Percentiles rank a stretch among this genome's conserved stretches.
Conservation (phyloP, 345 rosid genomes). For the Viola odorata region DNA sequence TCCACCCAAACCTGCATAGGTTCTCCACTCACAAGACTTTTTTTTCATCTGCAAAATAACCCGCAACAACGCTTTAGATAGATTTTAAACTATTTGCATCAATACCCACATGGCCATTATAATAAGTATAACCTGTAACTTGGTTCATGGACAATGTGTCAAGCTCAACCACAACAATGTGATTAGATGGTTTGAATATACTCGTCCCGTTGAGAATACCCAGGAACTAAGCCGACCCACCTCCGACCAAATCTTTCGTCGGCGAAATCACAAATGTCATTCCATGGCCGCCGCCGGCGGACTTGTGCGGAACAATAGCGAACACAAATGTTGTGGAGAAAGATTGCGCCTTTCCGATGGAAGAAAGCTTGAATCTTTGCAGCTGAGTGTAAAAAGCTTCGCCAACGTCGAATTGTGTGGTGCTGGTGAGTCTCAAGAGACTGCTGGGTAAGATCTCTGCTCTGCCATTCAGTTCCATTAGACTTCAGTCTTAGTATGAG, state of each 20-base stretch:
- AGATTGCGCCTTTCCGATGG: background rate
- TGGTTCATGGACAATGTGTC: background rate
- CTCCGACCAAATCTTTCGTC: background rate
- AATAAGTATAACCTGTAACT: background rate
- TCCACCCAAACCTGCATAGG: slow-evolving; percentile 14
- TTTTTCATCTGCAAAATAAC: background rate
- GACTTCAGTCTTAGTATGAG: too few relatives aligned
- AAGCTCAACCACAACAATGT: background rate
- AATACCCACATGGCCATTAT: slow-evolving; percentile 3
- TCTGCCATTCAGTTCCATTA: background rate
- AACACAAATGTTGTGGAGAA: slow-evolving; percentile 1
- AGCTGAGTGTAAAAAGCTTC: background rate
- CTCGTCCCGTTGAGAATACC: background rate
- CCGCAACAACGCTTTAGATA: background rate
- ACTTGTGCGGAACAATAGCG: background rate
- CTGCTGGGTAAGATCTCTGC: background rate
- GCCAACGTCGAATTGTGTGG: background rate
- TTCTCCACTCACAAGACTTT: slow-evolving; percentile 6
- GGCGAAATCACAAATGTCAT: background rate
- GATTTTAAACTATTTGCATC: background rate
- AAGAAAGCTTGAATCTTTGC: background rate
- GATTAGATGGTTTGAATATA: background rate
- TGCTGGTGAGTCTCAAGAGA: background rate
- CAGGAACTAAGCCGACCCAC: background rate
- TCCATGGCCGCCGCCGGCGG: background rate